Evolutionary conservation across 2,329 filamentous ascomycete genomes (phyloP), one percentile per base, ranked within the genome.

Genomic region (Neofusicoccum cordaticola): DNA sequence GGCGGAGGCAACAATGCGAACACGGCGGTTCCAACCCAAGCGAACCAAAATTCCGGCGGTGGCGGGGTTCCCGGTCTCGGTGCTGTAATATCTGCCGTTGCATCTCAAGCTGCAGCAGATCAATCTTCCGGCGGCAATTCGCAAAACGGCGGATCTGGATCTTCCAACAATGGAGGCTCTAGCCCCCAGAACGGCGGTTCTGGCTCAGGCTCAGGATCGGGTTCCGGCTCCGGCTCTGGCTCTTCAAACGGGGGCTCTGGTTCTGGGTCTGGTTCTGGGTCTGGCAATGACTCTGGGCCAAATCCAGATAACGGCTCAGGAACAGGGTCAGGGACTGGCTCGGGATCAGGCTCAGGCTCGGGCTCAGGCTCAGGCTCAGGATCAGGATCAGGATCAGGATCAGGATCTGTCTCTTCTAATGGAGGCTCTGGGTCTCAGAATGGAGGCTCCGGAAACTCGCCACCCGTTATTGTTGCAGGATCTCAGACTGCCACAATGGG

Each of bases 401-500:
- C 19, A 2, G 44, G 52, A n/a, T n/a, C n/a, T n/a, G n/a, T n/a
- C 17, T 22, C 27, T 13, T 52, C 35, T 47, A 42, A 63, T 2
- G 44, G 60, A 27, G 22, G 37, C 19, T 39, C 48, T 51, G 60
- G 65, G 42, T 51, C 47, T 13, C 41, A 47, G 2, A 53, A 15
- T 27, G 61, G 35, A 11, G 39, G 22, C 7, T 57, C 62, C 3
- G 48, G 37, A 7, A 50, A 27, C 13, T 65, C 22, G 8, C 22
- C 52, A 7, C 56, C 44, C 19, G 48, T 58, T 12, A 45, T 53
- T 12, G 53, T 63, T 8, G 67, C 76, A 39, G 73, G 70, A 13
- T 70, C 69, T 2, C 56, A 62, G 8, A 72, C 74, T n/a, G 63
- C 78, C 45, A 69, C 75, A 0, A 63, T 76, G 17, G 72, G 69